Percentiles rank a stretch among this genome's conserved stretches.
These are phyloP conservation scores for Acacia acuminata DNA, from an alignment of 306 rosid genomes.

Conservation along the genomic window DNA sequence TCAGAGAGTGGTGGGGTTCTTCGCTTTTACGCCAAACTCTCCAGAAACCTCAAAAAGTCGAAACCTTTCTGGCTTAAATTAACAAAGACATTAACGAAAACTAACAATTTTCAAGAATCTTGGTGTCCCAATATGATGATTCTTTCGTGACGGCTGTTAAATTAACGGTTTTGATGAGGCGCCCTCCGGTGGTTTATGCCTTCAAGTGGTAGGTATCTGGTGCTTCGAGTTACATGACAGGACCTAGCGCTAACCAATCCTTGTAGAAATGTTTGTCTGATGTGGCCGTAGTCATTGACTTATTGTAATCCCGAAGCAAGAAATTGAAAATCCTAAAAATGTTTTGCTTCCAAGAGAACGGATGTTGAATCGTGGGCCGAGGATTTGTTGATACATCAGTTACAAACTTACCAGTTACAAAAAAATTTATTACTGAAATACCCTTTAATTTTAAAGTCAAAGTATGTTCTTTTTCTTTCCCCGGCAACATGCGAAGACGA, in stretches of 20 bases:
- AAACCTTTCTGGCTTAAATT: background rate
- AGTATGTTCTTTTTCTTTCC: background rate
- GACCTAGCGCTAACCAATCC: background rate
- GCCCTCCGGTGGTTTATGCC: slow-evolving; percentile 8
- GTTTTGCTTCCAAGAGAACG: background rate
- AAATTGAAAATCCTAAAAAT: background rate
- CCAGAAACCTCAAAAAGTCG: slow-evolving; percentile 16
- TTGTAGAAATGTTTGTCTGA: background rate
- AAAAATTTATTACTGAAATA: background rate
- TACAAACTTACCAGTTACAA: background rate
- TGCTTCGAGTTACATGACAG: background rate
- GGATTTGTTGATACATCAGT: background rate
- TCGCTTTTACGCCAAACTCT: slow-evolving; percentile 5
- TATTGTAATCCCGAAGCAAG: background rate
- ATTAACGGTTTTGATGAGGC: slow-evolving; percentile 44
- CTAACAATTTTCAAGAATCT: slow-evolving; percentile 2
- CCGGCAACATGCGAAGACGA: background rate
- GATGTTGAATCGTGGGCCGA: background rate
- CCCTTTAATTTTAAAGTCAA: background rate
- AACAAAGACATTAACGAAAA: background rate
- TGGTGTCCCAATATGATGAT: background rate
- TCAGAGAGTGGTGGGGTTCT: slow-evolving; percentile 29
- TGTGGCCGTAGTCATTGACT: background rate
- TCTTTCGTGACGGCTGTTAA: slow-evolving; percentile 41
- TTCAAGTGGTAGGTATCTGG: background rate